Conservation (phyloP, 2,329 filamentous ascomycete species). For the Fusarium circinatum region DNA sequence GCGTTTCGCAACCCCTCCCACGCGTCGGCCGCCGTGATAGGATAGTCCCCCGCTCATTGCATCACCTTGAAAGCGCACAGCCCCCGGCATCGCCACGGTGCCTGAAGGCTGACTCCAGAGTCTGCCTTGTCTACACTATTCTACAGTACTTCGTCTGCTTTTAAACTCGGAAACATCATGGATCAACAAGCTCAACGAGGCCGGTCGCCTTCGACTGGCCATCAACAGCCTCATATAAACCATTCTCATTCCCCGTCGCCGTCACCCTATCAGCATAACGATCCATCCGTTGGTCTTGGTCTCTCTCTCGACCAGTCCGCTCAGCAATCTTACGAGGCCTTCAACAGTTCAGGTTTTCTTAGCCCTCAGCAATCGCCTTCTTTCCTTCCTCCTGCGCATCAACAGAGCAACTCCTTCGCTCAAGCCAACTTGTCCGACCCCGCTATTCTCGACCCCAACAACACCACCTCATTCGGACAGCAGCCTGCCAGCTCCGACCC, state of each 20-base stretch:
- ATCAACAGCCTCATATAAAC: conserved; percentile 72
- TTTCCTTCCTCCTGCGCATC: conserved; percentile 49
- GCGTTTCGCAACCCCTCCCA: conserved; percentile 42
- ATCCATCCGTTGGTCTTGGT: conserved; percentile 64
- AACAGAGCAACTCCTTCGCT: conserved; percentile 38
- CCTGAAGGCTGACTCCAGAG: conserved; percentile 58
- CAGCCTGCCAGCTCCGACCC: conserved; percentile 52
- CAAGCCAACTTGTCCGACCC: conserved; percentile 51
- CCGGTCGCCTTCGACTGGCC: conserved; percentile 70
- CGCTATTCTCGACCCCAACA: conserved; percentile 54
- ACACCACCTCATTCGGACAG: conserved; percentile 54
- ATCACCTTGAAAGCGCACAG: conserved; percentile 53
- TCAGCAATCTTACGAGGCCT: conserved; percentile 55
- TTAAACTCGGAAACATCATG: conserved; percentile 52
- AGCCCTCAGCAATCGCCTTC: conserved; percentile 56
- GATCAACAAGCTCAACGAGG: conserved; percentile 58
- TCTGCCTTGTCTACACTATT: conserved; percentile 53
- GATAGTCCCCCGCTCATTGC: conserved; percentile 45
- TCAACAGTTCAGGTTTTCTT: conserved; percentile 59
- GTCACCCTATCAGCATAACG: conserved; percentile 62
- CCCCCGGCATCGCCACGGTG: conserved; percentile 54
- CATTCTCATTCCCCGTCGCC: conserved; percentile 73
- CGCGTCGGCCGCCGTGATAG: conserved; percentile 45
- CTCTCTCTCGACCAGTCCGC: conserved; percentile 65
- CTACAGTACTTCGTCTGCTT: conserved; percentile 41